Percentiles rank a stretch among this genome's conserved stretches.
phyloP scores from a whole-genome alignment of 495 filamentous ascomycete species.

The Penicillium paxilli region DNA sequence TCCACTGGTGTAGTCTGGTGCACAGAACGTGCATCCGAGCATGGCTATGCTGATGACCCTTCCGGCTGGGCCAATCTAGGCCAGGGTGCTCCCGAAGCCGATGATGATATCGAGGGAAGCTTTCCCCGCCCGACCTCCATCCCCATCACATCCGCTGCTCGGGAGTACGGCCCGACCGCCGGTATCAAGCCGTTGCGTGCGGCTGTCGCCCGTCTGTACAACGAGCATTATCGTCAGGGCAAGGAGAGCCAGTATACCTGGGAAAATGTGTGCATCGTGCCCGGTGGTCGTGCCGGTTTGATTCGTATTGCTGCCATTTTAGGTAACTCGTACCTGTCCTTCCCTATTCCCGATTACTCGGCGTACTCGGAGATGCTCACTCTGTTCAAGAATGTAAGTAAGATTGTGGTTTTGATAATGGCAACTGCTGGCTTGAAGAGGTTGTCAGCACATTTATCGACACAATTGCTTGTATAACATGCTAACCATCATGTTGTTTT shows the following conservation, averaged over 20 bases:
- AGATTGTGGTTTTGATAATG: background rate
- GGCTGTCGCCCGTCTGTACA: constrained; percentile 92
- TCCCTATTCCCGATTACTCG: constrained; percentile 77
- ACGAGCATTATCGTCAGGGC: constrained; percentile 84
- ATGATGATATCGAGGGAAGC: constrained; percentile 87
- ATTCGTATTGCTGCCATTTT: constrained; percentile 93
- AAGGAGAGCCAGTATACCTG: constrained; percentile 93
- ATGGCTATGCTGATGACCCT: constrained; percentile 81
- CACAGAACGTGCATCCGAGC: constrained; percentile 75
- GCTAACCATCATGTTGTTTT: constrained; percentile 7
- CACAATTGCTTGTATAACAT: no score
- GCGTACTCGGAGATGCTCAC: constrained; percentile 97
- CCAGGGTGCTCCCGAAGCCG: constrained; percentile 92
- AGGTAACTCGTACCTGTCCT: constrained; percentile 87
- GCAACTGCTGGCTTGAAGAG: no score
- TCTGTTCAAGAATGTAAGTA: constrained; percentile 78
- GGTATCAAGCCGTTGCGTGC: constrained; percentile 88
- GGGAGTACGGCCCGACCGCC: constrained; percentile 92
- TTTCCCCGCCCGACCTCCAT: constrained; percentile 84
- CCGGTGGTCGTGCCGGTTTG: constrained; percentile 87
- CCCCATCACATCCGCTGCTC: constrained; percentile 69
- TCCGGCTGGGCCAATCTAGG: constrained; percentile 88
- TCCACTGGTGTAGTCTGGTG: constrained; percentile 87
- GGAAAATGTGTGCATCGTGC: constrained; percentile 98
- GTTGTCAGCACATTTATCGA: no score